Conservation (phyloP, 768 basidiomycete species). For the Pleurotus citrinopileatus region DNA sequence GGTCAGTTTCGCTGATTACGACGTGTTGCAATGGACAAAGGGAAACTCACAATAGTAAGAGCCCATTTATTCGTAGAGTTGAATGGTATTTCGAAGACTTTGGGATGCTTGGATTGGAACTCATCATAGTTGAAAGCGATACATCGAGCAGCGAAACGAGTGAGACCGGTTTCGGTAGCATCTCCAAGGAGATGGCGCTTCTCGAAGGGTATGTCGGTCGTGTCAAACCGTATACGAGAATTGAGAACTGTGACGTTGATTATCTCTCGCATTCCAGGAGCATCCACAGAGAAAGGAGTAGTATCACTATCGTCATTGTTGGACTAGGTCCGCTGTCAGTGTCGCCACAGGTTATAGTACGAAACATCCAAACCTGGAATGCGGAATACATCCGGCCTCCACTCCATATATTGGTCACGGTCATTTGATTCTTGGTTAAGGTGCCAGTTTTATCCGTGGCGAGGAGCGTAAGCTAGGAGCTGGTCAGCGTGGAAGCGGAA, state of each 20-base stretch:
- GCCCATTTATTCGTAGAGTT: conserved; percentile 78
- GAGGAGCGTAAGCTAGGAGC: conserved; percentile 52
- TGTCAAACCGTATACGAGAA: conserved; percentile 70
- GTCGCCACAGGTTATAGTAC: too few species aligned
- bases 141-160: conserved; percentile 61
- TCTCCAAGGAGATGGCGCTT: conserved; percentile 64
- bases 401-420: conserved; percentile 70
- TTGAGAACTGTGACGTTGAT: conserved; percentile 65
- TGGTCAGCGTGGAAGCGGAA: conserved; percentile 11
- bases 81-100: conserved; percentile 74
- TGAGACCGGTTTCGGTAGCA: conserved; percentile 74
- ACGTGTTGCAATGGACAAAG: not conserved
- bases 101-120: conserved; percentile 46
- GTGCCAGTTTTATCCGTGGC: conserved; percentile 77
- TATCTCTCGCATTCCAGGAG: conserved; percentile 62
- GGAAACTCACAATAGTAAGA: conserved; percentile 52
- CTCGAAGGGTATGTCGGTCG: conserved; percentile 57
- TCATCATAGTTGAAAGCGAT: conserved; percentile 50
- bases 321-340: conserved; percentile 31
- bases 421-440: conserved; percentile 71
- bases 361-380: conserved; percentile 43
- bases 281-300: conserved; percentile 43
- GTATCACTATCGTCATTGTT: conserved; percentile 65
- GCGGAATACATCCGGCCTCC: conserved; percentile 59
- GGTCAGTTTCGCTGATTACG: not conserved